Conservation (phyloP, 495 filamentous ascomycete genomes). For the Xylaria castorea region DNA sequence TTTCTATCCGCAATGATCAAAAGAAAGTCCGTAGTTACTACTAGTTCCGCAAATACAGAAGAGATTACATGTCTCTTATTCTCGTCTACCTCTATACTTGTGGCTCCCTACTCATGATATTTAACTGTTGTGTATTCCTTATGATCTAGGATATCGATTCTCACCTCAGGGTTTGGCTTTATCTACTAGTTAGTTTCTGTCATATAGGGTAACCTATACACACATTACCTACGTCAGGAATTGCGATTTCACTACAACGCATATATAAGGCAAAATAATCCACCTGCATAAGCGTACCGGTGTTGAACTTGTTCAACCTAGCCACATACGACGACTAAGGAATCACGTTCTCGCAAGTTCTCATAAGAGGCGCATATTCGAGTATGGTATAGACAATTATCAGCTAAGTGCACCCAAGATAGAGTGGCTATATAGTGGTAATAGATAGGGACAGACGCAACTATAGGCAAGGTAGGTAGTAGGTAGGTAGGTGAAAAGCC, state of each 20-base stretch:
- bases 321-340: not conserved
- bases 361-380: not conserved
- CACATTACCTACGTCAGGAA: not conserved
- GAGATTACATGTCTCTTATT: not conserved
- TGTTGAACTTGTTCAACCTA: not conserved
- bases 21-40: not conserved
- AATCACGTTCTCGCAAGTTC: not conserved
- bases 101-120: not conserved
- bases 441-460: constrained; percentile 13
- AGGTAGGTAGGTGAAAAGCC: constrained; percentile 8
- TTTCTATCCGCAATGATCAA: not conserved
- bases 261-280: not conserved
- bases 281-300: not conserved
- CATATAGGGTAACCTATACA: not conserved
- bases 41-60: not conserved
- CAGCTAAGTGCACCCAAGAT: not conserved
- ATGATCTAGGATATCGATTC: not conserved
- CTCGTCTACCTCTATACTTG: not conserved
- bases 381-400: not conserved
- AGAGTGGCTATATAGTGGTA: not conserved
- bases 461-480: not conserved
- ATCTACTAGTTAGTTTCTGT: not conserved
- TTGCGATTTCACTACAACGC: not conserved
- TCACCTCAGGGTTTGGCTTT: not conserved
- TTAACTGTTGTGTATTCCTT: not conserved